Base-by-base conservation (phyloP, 805 yeast genomes). In the Wickerhamiella cacticola region DNA sequence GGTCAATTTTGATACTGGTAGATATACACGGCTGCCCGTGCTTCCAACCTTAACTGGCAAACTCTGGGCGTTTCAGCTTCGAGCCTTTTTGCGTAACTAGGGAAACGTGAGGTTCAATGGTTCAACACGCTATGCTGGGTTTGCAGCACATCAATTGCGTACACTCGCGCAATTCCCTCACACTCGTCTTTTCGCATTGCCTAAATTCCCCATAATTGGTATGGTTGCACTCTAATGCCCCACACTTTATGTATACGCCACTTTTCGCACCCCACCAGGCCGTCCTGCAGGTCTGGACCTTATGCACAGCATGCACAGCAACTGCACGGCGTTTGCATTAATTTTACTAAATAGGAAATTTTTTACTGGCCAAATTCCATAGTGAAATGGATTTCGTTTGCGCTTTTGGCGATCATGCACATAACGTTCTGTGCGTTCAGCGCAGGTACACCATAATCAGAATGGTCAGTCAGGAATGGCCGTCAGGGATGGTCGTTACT, bases 271-370 rank as follows among this genome's bases (percentile, higher is more conserved):
- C 36, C 36, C 36, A 31, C 36, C n/a, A 9, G 15, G n/a, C 36
- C 19, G 36, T 31, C 36, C n/a, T 31, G 36, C n/a, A 18, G 16
- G 36, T 31, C 36, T 15, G 10, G 36, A 31, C 36, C 36, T 31
- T 31, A 31, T 31, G 36, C 36, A 31, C 36, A 31, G 36, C n/a
- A n/a, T n/a, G 21, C 36, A 4, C 36, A 15, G 36, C 36, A 31
- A n/a, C n/a, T n/a, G n/a, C n/a, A n/a, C n/a, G 36, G n/a, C 21
- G 21, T 31, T 31, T 31, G 36, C 36, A 31, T 12, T 19, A 3
- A 31, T n/a, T n/a, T 18, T 19, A 31, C 36, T 5, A 31, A 31
- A 15, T 10, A 19, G 36, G 36, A 31, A 31, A 31, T 31, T 31
- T 31, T 31, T 31, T 31, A 5, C n/a, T n/a, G n/a, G n/a, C n/a